Percentiles rank a stretch among this genome's conserved stretches.
phyloP scores from a whole-genome alignment of 2,329 filamentous ascomycete genomes.

The Raffaelea deltoideospora region DNA sequence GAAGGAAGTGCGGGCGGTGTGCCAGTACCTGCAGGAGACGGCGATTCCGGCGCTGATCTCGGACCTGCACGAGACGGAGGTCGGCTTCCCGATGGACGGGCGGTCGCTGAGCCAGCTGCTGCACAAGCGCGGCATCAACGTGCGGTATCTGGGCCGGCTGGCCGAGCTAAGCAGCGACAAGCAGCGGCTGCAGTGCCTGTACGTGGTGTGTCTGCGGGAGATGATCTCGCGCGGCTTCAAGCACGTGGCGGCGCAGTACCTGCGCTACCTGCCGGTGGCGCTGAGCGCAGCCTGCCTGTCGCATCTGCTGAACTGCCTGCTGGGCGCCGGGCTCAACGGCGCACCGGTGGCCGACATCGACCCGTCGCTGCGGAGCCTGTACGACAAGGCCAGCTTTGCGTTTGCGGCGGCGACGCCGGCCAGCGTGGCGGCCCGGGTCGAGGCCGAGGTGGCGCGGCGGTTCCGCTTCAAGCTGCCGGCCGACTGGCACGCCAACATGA shows the following conservation, averaged over 20 bases:
- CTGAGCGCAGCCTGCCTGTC: constrained; percentile 68
- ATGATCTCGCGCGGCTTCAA: constrained; percentile 96
- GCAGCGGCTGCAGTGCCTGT: constrained; percentile 60
- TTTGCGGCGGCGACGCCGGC: constrained; percentile 70
- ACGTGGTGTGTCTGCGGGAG: constrained; percentile 67
- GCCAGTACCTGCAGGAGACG: constrained; percentile 58
- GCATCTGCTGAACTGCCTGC: constrained; percentile 85
- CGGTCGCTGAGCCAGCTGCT: constrained; percentile 73
- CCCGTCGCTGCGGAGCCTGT: constrained; percentile 55
- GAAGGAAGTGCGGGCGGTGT: constrained; percentile 71
- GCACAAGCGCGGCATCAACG: constrained; percentile 94
- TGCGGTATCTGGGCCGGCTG: constrained; percentile 84
- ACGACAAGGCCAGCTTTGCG: constrained; percentile 64
- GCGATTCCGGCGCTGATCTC: constrained; percentile 74
- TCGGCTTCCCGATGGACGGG: constrained; percentile 98
- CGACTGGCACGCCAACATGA: constrained; percentile 52
- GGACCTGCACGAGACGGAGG: constrained; percentile 80
- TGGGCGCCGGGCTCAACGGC: constrained; percentile 63
- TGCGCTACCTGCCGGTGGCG: constrained; percentile 64
- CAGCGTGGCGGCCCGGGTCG: constrained; percentile 51
- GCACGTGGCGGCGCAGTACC: constrained; percentile 66
- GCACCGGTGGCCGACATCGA: constrained; percentile 69
- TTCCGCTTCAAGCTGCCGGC: constrained; percentile 62
- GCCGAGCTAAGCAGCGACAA: constrained; percentile 51
- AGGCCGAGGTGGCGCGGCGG: constrained; percentile 54